phyloP scores from a whole-genome alignment of 2,329 filamentous ascomycete species.

The Aspergillus udagawae region DNA sequence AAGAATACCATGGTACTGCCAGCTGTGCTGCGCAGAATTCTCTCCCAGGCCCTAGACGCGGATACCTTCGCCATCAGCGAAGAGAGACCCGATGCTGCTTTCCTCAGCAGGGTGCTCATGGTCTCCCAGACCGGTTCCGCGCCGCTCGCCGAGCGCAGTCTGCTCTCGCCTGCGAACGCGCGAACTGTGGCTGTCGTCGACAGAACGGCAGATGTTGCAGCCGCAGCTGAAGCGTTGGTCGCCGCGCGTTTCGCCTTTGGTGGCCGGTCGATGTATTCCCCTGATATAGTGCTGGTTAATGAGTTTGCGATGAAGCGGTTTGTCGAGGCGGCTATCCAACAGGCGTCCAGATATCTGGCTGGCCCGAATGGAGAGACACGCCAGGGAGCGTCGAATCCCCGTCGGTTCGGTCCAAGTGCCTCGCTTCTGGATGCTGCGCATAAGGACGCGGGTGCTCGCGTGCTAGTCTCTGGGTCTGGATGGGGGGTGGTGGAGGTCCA shows the following conservation, averaged over 20 bases:
- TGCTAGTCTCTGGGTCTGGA: conserved; percentile 26
- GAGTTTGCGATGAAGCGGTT: conserved; percentile 58
- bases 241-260: conserved; percentile 53
- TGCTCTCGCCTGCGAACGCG: conserved; percentile 24
- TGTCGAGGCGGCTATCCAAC: conserved; percentile 45
- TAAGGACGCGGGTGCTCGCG: conserved; percentile 23
- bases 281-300: conserved; percentile 62
- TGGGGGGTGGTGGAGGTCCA: conserved; percentile 28
- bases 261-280: conserved; percentile 57
- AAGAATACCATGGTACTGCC: conserved; percentile 23
- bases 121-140: conserved; percentile 13
- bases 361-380: conserved; percentile 20
- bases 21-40: conserved; percentile 19
- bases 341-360: conserved; percentile 25
- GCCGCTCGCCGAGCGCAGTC: conserved; percentile 13
- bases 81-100: conserved; percentile 24
- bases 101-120: conserved; percentile 21
- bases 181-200: conserved; percentile 57
- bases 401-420: conserved; percentile 8
- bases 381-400: conserved; percentile 9
- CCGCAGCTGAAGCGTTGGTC: conserved; percentile 52
- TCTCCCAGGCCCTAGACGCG: conserved; percentile 37
- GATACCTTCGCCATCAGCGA: conserved; percentile 48
- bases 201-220: conserved; percentile 52
- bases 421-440: conserved; percentile 19